Conservation (phyloP, 148 eudicot species). For the Nyssa sinensis region DNA sequence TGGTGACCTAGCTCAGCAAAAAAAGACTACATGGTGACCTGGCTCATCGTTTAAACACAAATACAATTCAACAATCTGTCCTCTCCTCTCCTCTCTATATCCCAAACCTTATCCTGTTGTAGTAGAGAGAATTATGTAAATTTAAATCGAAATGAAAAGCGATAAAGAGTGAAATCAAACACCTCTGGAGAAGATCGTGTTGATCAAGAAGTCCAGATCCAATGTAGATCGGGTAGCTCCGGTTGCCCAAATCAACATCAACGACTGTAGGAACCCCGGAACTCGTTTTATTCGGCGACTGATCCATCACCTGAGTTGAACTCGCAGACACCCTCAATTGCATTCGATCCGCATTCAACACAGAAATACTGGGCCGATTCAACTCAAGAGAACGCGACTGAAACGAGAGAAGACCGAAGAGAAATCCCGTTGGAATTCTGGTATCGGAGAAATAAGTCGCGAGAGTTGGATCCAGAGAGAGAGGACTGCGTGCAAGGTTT, state of each 20-base stretch:
- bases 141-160: not conserved
- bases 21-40: too few relatives aligned
- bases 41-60: too few relatives aligned
- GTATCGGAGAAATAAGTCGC: too few relatives aligned
- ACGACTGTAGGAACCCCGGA: constrained; percentile 51
- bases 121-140: not conserved
- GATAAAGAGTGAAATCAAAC: not conserved
- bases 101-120: too few relatives aligned
- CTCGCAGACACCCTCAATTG: constrained; percentile 34
- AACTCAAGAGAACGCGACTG: not conserved
- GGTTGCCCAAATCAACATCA: constrained; percentile 76
- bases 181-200: constrained; percentile 86
- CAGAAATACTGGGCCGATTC: too few relatives aligned
- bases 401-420: constrained; percentile 5
- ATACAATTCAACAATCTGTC: too few relatives aligned
- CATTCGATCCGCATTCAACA: not conserved
- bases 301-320: constrained; percentile 48
- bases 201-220: constrained; percentile 83
- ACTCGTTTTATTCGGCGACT: constrained; percentile 19
- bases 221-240: constrained; percentile 95
- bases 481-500: too few relatives aligned
- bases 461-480: too few relatives aligned
- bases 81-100: too few relatives aligned
- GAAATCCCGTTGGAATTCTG: not conserved
- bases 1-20: too few relatives aligned